Evolutionary conservation across 202 grass and related monocot species (phyloP).

Genomic region (Cymbopogon flexuosus): DNA sequence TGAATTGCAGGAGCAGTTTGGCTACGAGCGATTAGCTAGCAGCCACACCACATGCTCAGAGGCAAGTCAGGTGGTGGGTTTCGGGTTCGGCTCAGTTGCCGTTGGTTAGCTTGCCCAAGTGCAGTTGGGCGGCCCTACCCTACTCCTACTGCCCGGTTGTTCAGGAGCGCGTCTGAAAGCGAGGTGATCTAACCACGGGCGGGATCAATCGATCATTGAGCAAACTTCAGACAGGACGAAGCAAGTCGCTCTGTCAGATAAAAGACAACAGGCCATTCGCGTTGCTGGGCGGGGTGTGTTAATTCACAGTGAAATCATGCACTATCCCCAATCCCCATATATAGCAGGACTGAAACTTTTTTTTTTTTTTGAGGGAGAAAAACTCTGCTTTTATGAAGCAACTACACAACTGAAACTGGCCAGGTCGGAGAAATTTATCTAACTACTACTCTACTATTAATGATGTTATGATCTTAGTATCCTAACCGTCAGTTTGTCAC

Average conservation of each 20-base stretch:
- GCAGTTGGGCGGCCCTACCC: conserved; percentile 10
- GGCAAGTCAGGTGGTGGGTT: conserved; percentile 37
- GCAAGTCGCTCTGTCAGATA: not conserved
- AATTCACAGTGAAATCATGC: not conserved
- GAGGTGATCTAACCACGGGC: conserved; percentile 10
- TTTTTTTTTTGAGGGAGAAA: too few species aligned
- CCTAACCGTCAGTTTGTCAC: conserved; percentile 17
- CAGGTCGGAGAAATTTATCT: not conserved
- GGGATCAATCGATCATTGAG: not conserved
- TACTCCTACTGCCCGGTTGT: not conserved
- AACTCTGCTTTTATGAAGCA: too few species aligned
- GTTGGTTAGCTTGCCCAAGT: conserved; percentile 27
- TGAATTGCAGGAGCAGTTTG: not conserved
- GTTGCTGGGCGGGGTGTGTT: not conserved
- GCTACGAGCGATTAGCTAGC: conserved; percentile 20
- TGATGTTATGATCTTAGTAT: not conserved
- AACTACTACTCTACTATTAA: not conserved
- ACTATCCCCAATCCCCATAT: too few species aligned
- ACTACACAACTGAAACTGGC: not conserved
- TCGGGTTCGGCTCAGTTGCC: conserved; percentile 13
- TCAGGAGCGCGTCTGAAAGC: not conserved
- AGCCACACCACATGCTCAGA: conserved; percentile 50
- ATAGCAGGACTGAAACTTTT: not conserved
- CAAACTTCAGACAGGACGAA: not conserved
- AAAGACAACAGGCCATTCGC: not conserved